Evolutionary conservation across 225 moss, liverwort and hornwort species (phyloP), one percentile per base, ranked within the genome.

Genomic region (Lunularia cruciata): DNA sequence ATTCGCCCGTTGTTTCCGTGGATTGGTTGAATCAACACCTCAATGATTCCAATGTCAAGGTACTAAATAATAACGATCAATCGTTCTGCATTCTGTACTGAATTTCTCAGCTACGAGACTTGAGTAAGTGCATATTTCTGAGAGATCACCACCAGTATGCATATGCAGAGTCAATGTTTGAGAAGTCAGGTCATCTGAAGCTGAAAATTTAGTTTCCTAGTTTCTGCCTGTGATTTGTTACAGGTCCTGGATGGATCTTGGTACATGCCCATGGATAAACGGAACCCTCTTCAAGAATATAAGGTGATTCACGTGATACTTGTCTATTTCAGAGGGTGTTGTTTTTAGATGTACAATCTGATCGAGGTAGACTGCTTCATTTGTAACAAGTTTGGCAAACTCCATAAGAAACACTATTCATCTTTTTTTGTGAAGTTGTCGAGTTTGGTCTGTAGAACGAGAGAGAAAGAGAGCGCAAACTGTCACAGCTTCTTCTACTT

Each of bases 211-310:
- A n/a, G n/a, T n/a, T n/a, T n/a, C n/a, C n/a, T n/a, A n/a, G n/a
- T n/a, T n/a, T n/a, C n/a, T n/a, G n/a, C n/a, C n/a, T 49, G 4
- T 49, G 47, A 8, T 58, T 60, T 33, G 36, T 10, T 70, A 71
- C 84, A 95, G 92, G 90, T 90, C 63, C 77, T 98, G 74, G 96
- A 98, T 81, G 96, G 84, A 40, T 98, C 96, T 18, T 98, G 96
- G 96, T 92, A 92, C 68, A 92, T 98, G 96, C 96, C 96, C n/a
- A 78, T 77, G 36, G 96, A 98, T 31, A 85, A 85, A 27, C 89
- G 96, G n/a, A 76, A 89, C 65, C 83, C 89, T 73, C 51, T 79
- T 5, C 80, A 83, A 72, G 96, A 98, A 52, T 98, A 87, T 73
- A 80, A 90, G 95, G 95, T 90, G 47, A 53, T 52, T 71, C 55